phyloP scores from a whole-genome alignment of 768 basidiomycete species.

The Rhodotorula taiwanensis region DNA sequence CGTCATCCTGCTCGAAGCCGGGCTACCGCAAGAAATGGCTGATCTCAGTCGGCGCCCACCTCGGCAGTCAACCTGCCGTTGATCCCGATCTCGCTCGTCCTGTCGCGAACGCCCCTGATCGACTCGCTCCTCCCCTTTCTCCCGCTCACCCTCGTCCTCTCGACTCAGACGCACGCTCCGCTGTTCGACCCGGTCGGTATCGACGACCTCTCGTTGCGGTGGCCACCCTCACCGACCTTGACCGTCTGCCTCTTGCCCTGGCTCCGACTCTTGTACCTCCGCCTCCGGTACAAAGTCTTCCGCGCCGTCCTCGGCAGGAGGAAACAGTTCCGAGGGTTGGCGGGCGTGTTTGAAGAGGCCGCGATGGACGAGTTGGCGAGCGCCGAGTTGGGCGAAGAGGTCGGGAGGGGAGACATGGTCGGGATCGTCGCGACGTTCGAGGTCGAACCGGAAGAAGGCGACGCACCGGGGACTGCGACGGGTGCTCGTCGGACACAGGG shows the following conservation, averaged over 20 bases:
- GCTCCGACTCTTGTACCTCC: conserved; percentile 35
- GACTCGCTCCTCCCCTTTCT: conserved; percentile 41
- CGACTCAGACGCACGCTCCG: conserved; percentile 1
- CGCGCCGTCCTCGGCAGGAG: conserved; percentile 23
- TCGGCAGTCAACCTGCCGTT: conserved; percentile 34
- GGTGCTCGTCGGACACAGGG: not conserved
- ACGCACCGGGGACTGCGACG: not conserved
- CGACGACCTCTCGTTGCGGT: conserved; percentile 33
- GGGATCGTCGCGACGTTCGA: conserved; percentile 26
- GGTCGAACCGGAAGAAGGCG: conserved; percentile 9
- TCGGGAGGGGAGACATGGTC: not conserved
- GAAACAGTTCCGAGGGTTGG: conserved; percentile 12
- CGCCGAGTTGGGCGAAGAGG: not conserved
- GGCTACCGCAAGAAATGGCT: too few relatives aligned
- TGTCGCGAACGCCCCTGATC: conserved; percentile 39
- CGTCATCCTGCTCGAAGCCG: not conserved
- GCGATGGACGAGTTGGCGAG: conserved; percentile 8
- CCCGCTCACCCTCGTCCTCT: conserved; percentile 36
- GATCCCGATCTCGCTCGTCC: conserved; percentile 35
- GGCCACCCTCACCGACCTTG: conserved; percentile 36
- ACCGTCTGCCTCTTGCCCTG: conserved; percentile 39
- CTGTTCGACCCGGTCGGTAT: conserved; percentile 22
- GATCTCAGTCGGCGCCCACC: too few relatives aligned
- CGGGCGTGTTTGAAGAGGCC: conserved; percentile 25
- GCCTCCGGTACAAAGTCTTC: conserved; percentile 19